phyloP scores from a whole-genome alignment of 2,329 filamentous ascomycete genomes.

The Colletotrichum sojae region DNA sequence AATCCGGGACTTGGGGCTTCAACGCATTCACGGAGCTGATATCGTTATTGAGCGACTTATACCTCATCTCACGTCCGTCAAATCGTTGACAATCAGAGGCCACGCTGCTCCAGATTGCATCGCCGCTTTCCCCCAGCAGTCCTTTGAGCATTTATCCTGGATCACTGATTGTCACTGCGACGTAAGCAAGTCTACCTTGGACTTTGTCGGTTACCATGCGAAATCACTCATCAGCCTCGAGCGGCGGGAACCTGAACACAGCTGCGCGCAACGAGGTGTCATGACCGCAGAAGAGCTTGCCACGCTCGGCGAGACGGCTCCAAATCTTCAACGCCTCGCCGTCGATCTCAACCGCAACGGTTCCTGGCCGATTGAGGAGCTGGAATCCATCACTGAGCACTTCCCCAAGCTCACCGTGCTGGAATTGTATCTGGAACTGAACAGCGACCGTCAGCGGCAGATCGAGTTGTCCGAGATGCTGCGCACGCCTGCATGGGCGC shows the following conservation, averaged over 20 bases:
- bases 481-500: too few relatives aligned
- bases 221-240: neutral
- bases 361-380: neutral
- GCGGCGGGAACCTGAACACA: neutral
- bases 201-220: neutral
- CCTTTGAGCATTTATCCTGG: conserved; percentile 7
- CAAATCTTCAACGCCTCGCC: neutral
- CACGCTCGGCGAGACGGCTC: neutral
- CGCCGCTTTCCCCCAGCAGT: neutral
- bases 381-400: neutral
- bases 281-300: neutral
- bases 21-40: neutral
- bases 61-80: conserved; percentile 1
- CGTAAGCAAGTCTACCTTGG: neutral
- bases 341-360: conserved; percentile 15
- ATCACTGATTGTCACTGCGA: neutral
- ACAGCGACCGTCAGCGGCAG: conserved; percentile 1
- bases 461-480: neutral
- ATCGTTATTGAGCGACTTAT: neutral
- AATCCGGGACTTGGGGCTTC: neutral
- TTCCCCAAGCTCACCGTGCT: neutral
- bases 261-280: neutral
- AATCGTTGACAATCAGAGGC: neutral
- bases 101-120: neutral
- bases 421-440: neutral